Percentiles rank a stretch among this genome's conserved stretches.
Evolutionary conservation across 768 basidiomycete species (phyloP).

Genomic region (Hygrocybe coccinea): DNA sequence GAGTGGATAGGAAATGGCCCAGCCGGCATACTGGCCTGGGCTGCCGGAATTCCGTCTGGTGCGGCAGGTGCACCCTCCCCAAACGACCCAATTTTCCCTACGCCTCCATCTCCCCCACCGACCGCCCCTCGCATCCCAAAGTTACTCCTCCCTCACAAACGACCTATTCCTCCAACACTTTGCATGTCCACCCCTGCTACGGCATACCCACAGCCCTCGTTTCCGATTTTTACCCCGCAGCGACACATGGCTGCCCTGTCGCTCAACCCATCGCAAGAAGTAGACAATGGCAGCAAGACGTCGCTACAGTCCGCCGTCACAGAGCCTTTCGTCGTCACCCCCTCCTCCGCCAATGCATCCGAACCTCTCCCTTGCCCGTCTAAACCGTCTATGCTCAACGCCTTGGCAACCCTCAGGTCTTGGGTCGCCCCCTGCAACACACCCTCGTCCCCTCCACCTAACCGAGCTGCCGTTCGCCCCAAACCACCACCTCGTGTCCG

Average conservation of each 20-base stretch:
- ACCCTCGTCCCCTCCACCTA: slow-evolving; percentile 18
- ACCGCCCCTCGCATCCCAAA: slow-evolving; percentile 28
- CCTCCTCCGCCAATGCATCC: slow-evolving; percentile 32
- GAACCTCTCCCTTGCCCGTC: slow-evolving; percentile 9
- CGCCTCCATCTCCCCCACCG: slow-evolving; percentile 20
- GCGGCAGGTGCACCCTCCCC: slow-evolving; percentile 3
- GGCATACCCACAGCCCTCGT: slow-evolving; percentile 21
- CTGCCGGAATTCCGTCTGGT: slow-evolving; percentile 37
- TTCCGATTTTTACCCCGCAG: slow-evolving; percentile 31
- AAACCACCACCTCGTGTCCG: neutral
- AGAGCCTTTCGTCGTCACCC: slow-evolving; percentile 51
- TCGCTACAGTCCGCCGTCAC: slow-evolving; percentile 37
- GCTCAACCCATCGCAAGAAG: slow-evolving; percentile 20
- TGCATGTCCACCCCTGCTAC: slow-evolving; percentile 42
- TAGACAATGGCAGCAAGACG: slow-evolving; percentile 32
- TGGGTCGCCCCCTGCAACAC: slow-evolving; percentile 39
- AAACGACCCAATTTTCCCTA: slow-evolving; percentile 3
- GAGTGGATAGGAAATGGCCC: slow-evolving; percentile 38
- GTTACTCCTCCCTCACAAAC: slow-evolving; percentile 36
- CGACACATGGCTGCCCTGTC: slow-evolving; percentile 32
- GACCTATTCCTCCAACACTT: slow-evolving; percentile 46
- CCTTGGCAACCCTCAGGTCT: slow-evolving; percentile 40
- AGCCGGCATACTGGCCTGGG: slow-evolving; percentile 46
- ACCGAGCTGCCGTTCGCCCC: too few species aligned
- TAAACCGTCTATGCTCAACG: slow-evolving; percentile 32